A percentile compares a stretch with the other conserved stretches of the same genome.
These are phyloP conservation scores for Trichoderma asperelloides DNA, from an alignment of 495 filamentous ascomycete species.

Conservation along the genomic window DNA sequence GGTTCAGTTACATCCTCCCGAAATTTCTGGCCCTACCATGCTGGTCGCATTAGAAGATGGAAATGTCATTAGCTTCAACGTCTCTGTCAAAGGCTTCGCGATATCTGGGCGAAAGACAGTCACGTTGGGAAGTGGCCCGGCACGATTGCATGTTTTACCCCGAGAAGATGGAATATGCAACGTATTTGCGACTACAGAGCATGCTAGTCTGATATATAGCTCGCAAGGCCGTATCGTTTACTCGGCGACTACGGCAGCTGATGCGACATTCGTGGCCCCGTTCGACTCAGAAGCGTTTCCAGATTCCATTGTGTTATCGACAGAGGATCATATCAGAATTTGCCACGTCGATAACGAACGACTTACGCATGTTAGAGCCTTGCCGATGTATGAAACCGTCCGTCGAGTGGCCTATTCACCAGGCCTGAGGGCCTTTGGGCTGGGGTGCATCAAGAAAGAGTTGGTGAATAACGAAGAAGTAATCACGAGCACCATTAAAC, in stretches of 20 bases:
- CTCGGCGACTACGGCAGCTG: slow-evolving; percentile 89
- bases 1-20: slow-evolving; percentile 55
- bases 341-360: slow-evolving; percentile 74
- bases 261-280: slow-evolving; percentile 67
- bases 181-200: slow-evolving; percentile 89
- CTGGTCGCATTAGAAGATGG: slow-evolving; percentile 95
- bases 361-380: slow-evolving; percentile 74
- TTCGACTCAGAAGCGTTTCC: slow-evolving; percentile 80
- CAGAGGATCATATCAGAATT: slow-evolving; percentile 66
- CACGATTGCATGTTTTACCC: slow-evolving; percentile 70
- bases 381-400: slow-evolving; percentile 73
- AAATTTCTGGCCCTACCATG: slow-evolving; percentile 52
- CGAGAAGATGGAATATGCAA: slow-evolving; percentile 53
- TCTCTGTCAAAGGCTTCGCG: slow-evolving; percentile 47
- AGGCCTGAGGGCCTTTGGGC: slow-evolving; percentile 68
- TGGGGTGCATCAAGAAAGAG: slow-evolving; percentile 70
- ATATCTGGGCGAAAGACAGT: slow-evolving; percentile 70
- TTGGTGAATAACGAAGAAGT: slow-evolving; percentile 38
- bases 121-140: slow-evolving; percentile 76
- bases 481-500: slow-evolving; percentile 37
- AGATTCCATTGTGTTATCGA: slow-evolving; percentile 70
- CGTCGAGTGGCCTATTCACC: slow-evolving; percentile 80
- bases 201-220: slow-evolving; percentile 86
- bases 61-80: slow-evolving; percentile 74
- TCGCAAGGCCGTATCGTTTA: slow-evolving; percentile 83